These are phyloP conservation scores for Ogataea neopini DNA, from an alignment of 805 yeast genomes.

Conservation along the genomic window DNA sequence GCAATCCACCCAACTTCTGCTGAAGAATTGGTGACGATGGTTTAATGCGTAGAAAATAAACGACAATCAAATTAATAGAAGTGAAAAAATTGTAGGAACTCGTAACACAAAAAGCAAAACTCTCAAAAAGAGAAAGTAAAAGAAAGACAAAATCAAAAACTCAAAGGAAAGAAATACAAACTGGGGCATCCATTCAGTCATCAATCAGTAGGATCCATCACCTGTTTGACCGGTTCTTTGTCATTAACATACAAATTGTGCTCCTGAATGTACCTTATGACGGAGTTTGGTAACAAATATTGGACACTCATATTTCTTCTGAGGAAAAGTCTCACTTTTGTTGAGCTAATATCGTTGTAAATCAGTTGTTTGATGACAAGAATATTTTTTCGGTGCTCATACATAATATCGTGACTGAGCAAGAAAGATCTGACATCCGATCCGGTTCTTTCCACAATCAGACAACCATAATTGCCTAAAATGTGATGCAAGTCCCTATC, in stretches of 20 bases:
- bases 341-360: constrained; percentile 93
- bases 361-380: constrained; percentile 93
- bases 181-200: not conserved
- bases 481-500: constrained; percentile 94
- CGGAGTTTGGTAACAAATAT: constrained; percentile 89
- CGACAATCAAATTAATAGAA: not conserved
- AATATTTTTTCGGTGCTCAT: constrained; percentile 91
- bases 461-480: constrained; percentile 92
- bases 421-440: constrained; percentile 91
- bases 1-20: constrained; percentile 99
- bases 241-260: constrained; percentile 82
- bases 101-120: not conserved
- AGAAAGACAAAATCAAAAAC: not conserved
- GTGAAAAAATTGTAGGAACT: not conserved
- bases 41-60: constrained; percentile 27
- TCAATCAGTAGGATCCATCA: constrained; percentile 41
- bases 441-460: constrained; percentile 96
- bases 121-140: not conserved
- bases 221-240: constrained; percentile 93
- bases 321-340: constrained; percentile 88
- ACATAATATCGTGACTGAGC: constrained; percentile 94
- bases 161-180: not conserved
- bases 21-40: constrained; percentile 92
- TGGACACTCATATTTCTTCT: constrained; percentile 97
- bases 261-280: constrained; percentile 92